Conservation (phyloP, 2,329 filamentous ascomycete species). For the Stachybotrys chlorohalonatus region DNA sequence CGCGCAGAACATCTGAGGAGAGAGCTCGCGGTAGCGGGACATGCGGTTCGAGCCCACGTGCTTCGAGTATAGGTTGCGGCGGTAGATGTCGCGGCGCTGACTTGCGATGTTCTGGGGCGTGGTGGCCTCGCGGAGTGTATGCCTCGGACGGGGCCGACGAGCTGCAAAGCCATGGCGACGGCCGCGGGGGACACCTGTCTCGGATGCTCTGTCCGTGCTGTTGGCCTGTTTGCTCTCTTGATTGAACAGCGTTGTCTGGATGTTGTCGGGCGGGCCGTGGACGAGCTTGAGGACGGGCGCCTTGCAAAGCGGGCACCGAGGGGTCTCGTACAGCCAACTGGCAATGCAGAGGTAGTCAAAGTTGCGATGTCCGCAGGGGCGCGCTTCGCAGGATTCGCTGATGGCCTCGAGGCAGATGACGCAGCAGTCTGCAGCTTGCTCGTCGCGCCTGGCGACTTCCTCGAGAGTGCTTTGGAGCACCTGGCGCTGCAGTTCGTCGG, state of each 20-base stretch:
- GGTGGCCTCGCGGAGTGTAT: not conserved
- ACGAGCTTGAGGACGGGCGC: conserved; percentile 46
- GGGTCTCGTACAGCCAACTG: conserved; percentile 68
- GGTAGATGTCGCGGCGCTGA: conserved; percentile 65
- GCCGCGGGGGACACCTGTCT: not conserved
- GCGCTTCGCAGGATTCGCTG: conserved; percentile 60
- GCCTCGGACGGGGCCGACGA: not conserved
- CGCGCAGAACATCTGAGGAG: conserved; percentile 52
- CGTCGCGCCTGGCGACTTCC: conserved; percentile 23
- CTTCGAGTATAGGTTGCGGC: conserved; percentile 61
- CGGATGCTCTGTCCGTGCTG: conserved; percentile 12
- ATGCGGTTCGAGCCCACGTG: conserved; percentile 74
- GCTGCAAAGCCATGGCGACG: conserved; percentile 1
- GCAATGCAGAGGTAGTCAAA: conserved; percentile 82
- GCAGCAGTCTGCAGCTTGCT: conserved; percentile 41
- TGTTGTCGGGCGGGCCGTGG: conserved; percentile 47
- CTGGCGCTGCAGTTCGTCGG: conserved; percentile 28
- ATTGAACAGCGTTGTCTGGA: conserved; percentile 45
- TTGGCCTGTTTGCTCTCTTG: conserved; percentile 15
- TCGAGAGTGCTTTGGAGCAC: conserved; percentile 35
- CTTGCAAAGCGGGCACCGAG: conserved; percentile 74
- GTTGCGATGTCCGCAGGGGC: conserved; percentile 68
- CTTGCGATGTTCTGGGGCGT: conserved; percentile 8
- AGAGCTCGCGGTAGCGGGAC: conserved; percentile 69
- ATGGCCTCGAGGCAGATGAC: conserved; percentile 80